Percentiles rank a stretch among this genome's conserved stretches.
Evolutionary conservation across 192 early-diverging fungal genomes (phyloP).

Genomic region (Dimargaris xerosporica): DNA sequence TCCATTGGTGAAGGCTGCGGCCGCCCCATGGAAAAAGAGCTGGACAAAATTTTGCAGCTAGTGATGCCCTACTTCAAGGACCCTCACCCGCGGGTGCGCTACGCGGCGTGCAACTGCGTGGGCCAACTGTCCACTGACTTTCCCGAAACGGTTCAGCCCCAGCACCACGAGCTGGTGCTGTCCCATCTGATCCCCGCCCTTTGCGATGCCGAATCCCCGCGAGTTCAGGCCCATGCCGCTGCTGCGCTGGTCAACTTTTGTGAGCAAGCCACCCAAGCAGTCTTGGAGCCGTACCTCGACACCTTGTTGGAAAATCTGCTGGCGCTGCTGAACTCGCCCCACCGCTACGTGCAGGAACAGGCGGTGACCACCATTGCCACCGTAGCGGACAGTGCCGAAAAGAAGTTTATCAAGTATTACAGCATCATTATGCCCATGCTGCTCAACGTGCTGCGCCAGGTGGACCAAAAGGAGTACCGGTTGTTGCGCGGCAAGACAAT

Average conservation of each 20-base stretch:
- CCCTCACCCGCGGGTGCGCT: slow-evolving; percentile 86
- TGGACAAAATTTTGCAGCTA: slow-evolving; percentile 69
- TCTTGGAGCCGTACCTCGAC: slow-evolving; percentile 78
- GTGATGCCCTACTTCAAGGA: slow-evolving; percentile 70
- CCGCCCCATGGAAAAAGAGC: slow-evolving; percentile 83
- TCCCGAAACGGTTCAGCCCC: slow-evolving; percentile 55
- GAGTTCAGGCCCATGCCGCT: slow-evolving; percentile 90
- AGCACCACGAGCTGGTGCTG: slow-evolving; percentile 56
- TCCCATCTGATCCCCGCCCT: slow-evolving; percentile 71
- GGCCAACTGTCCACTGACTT: slow-evolving; percentile 99
- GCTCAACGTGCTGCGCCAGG: slow-evolving; percentile 71
- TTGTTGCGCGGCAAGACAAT: slow-evolving; percentile 91
- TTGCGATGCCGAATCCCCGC: slow-evolving; percentile 58
- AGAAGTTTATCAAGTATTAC: slow-evolving; percentile 85
- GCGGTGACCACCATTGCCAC: slow-evolving; percentile 96
- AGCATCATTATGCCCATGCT: slow-evolving; percentile 89
- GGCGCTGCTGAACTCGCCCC: slow-evolving; percentile 63
- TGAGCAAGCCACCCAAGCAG: slow-evolving; percentile 70
- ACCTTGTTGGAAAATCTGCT: slow-evolving; percentile 76
- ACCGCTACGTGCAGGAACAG: slow-evolving; percentile 96
- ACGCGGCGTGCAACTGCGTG: slow-evolving; percentile 89
- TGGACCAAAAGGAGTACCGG: slow-evolving; percentile 73
- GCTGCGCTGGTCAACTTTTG: slow-evolving; percentile 97
- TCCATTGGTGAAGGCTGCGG: slow-evolving; percentile 95
- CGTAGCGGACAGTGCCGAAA: slow-evolving; percentile 89